phyloP scores from a whole-genome alignment of 305 asterid genomes.

The Rubia tinctorum region DNA sequence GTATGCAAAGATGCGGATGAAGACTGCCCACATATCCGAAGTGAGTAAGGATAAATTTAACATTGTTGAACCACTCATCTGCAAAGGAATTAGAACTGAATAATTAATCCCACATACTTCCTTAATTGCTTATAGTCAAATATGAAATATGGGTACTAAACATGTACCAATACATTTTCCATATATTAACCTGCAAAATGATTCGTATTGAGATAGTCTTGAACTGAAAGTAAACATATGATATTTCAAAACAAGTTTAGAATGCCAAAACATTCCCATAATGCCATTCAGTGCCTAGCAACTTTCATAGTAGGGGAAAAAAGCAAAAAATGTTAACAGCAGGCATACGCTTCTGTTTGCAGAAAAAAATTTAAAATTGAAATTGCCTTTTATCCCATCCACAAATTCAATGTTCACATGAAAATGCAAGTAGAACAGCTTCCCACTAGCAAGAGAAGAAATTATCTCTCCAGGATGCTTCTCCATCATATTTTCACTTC shows the following conservation, averaged over 20 bases:
- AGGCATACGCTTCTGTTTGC: not conserved
- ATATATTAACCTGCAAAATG: not conserved
- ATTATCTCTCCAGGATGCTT: not conserved
- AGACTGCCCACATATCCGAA: constrained; percentile 98
- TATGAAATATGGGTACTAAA: not conserved
- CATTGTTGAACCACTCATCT: constrained; percentile 94
- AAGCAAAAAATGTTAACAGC: not conserved
- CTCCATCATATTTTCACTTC: not conserved
- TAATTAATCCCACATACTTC: not conserved
- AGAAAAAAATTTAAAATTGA: not conserved
- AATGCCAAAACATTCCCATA: not conserved
- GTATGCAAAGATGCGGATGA: constrained; percentile 89
- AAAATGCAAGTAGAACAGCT: not conserved
- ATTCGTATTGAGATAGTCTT: not conserved
- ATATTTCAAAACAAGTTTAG: not conserved
- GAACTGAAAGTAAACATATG: not conserved
- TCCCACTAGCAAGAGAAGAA: not conserved
- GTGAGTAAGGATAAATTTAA: constrained; percentile 86
- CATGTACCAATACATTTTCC: not conserved
- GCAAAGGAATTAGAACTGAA: constrained; percentile 27
- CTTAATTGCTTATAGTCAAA: not conserved
- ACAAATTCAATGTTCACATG: not conserved
- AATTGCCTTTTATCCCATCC: not conserved
- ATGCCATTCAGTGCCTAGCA: not conserved
- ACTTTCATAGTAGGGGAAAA: not conserved